These are phyloP conservation scores for Wickerhamiella hasegawae DNA, from an alignment of 805 yeast species.

Conservation along the genomic window DNA sequence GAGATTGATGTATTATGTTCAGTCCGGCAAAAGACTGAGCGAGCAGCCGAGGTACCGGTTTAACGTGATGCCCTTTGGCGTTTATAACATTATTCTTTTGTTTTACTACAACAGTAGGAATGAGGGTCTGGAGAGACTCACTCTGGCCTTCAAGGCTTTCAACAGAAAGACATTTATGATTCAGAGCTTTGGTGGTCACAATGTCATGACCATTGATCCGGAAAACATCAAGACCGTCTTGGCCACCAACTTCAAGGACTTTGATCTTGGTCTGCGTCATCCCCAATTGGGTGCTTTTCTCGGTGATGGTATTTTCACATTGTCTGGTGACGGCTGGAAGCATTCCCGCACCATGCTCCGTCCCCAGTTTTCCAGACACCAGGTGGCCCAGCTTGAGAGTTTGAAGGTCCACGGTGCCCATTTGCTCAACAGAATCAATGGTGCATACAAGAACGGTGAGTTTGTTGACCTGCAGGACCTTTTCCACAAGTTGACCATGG, in stretches of 20 bases:
- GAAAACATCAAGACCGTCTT: constrained; percentile 21
- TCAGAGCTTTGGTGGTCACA: too few relatives aligned
- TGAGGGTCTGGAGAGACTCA: too few relatives aligned
- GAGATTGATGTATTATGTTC: too few relatives aligned
- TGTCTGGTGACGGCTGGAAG: constrained; percentile 22
- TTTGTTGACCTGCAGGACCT: constrained; percentile 16
- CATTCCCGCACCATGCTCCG: constrained; percentile 22
- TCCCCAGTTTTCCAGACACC: constrained; percentile 22
- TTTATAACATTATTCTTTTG: too few relatives aligned
- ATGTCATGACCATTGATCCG: constrained; percentile 18
- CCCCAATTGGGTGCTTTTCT: constrained; percentile 16
- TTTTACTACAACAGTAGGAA: too few relatives aligned
- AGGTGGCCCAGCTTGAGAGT: constrained; percentile 17
- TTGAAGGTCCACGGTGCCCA: constrained; percentile 10
- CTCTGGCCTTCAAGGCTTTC: too few relatives aligned
- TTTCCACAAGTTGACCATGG: constrained; percentile 15
- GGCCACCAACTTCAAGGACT: constrained; percentile 21
- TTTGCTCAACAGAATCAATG: constrained; percentile 7
- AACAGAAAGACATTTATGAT: too few relatives aligned
- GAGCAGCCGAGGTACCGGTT: too few relatives aligned
- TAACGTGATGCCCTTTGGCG: too few relatives aligned
- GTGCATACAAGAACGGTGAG: constrained; percentile 11
- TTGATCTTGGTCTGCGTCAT: constrained; percentile 17
- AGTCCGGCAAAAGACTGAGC: too few relatives aligned
- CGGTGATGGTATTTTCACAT: constrained; percentile 23